Base-by-base conservation (phyloP, 768 basidiomycete genomes). In the Boletus coccyginus region DNA sequence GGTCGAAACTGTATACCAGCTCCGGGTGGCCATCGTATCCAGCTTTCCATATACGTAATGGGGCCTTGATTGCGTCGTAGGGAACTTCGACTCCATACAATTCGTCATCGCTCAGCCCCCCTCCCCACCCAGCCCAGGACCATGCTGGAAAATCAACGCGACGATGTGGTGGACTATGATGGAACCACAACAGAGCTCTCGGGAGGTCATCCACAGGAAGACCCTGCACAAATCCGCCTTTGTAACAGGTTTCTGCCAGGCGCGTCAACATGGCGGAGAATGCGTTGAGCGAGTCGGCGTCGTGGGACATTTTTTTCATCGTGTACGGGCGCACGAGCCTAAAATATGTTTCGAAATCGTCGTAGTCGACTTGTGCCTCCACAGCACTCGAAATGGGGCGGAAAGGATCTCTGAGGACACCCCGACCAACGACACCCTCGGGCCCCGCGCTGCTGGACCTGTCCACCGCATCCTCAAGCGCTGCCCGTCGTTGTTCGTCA, bases 61-160 rank as follows among this genome's bases (percentile, higher is more conserved):
- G 58, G 0, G 58, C 58, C 41, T 48, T 29, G 21, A 55, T 3
- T 24, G 12, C 33, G 0, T 45, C 11, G 5, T 29, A 0, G 10
- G 31, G 7, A 19, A 44, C 19, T 5, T 32, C 19, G 5, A 39
- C 21, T 24, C 36, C 60, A n/a, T 4, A 0, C 7, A 46, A 38
- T 6, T n/a, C n/a, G 7, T 14, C 21, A 11, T 27, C 40, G 27
- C 2, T 38, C 10, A 56, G 54, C 10, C 0, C 32, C 5, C 55
- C 57, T 2, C 58, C 52, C 57, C 59, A 64, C 4, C 55, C 57
- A 14, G 43, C 52, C 60, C 60, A 61, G n/a, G 63, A 60, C 58
- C 58, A 58, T 7, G 52, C 19, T 0, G 47, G 44, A 32, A 53
- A 65, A 3, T 24, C 52, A 10, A 21, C 31, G 5, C 50, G 45